Conservation (phyloP, 495 filamentous ascomycete species). For the Neurospora tetrasperma region DNA sequence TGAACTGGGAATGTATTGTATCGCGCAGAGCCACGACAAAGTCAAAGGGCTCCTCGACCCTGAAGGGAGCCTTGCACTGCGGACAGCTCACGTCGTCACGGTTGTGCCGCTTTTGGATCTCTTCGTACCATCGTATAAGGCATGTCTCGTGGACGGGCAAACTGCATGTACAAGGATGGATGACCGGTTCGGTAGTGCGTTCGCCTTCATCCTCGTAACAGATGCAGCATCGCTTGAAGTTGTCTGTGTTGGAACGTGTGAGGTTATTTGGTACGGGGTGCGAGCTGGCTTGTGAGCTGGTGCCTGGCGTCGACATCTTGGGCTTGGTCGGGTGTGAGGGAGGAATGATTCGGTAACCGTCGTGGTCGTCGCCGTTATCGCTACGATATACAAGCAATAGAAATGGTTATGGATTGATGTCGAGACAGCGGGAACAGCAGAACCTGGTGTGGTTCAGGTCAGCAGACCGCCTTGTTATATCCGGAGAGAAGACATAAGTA, state of each 20-base stretch:
- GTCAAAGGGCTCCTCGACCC: conserved; percentile 61
- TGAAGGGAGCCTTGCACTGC: conserved; percentile 76
- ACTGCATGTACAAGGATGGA: conserved; percentile 78
- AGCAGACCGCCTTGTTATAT: neutral
- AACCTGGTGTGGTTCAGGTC: neutral
- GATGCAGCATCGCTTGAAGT: conserved; percentile 69
- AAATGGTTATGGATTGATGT: neutral
- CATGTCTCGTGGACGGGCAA: conserved; percentile 86
- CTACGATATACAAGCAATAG: neutral
- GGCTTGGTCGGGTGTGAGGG: neutral
- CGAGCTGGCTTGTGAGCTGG: conserved; percentile 1
- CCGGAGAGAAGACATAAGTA: neutral
- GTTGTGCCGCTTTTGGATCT: neutral
- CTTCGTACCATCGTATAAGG: conserved; percentile 72
- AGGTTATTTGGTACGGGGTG: conserved; percentile 4
- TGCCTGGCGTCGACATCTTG: neutral
- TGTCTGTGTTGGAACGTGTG: conserved; percentile 12
- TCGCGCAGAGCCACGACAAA: conserved; percentile 51
- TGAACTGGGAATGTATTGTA: conserved; percentile 42
- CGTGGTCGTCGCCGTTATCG: neutral
- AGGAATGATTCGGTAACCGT: neutral
- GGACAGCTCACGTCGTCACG: conserved; percentile 65
- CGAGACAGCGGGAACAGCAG: neutral
- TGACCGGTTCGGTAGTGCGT: conserved; percentile 57
- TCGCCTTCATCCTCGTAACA: conserved; percentile 76